These are phyloP conservation scores for Xylariaceae sp. DNA, from an alignment of 2,329 filamentous ascomycete species.

Conservation along the genomic window DNA sequence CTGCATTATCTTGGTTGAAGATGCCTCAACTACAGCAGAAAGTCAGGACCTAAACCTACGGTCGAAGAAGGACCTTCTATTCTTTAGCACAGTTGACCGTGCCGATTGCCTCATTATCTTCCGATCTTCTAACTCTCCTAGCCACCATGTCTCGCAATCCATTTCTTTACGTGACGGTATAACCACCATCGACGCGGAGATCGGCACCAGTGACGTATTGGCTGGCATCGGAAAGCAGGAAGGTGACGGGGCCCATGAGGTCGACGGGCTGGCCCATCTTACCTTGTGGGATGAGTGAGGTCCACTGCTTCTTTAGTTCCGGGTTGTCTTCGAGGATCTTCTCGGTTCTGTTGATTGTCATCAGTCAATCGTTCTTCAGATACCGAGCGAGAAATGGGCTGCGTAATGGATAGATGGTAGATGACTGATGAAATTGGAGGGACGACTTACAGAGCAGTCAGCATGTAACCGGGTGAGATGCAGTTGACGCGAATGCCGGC, in stretches of 20 bases:
- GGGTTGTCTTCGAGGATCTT: constrained; percentile 95
- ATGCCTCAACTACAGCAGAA: too few relatives aligned
- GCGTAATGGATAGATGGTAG: not conserved
- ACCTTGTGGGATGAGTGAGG: constrained; percentile 85
- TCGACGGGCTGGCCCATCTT: constrained; percentile 94
- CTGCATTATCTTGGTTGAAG: too few relatives aligned
- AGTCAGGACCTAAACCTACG: too few relatives aligned
- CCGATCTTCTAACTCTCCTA: too few relatives aligned
- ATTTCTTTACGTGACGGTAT: constrained; percentile 72
- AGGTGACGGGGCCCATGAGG: constrained; percentile 90
- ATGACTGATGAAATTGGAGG: not conserved
- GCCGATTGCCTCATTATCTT: too few relatives aligned
- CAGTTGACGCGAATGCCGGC: constrained; percentile 91
- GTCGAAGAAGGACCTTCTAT: too few relatives aligned
- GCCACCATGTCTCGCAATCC: too few relatives aligned
- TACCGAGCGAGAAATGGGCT: not conserved
- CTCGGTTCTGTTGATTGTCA: constrained; percentile 67
- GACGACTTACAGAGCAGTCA: constrained; percentile 85
- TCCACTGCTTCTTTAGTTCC: constrained; percentile 89
- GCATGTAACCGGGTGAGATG: constrained; percentile 95
- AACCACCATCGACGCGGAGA: constrained; percentile 85
- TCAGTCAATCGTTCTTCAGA: constrained; percentile 15
- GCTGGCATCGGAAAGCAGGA: constrained; percentile 80
- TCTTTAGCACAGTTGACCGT: too few relatives aligned
- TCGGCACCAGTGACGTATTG: constrained; percentile 76